phyloP scores from a whole-genome alignment of 2,329 filamentous ascomycete genomes.

The Colletotrichum sp. region DNA sequence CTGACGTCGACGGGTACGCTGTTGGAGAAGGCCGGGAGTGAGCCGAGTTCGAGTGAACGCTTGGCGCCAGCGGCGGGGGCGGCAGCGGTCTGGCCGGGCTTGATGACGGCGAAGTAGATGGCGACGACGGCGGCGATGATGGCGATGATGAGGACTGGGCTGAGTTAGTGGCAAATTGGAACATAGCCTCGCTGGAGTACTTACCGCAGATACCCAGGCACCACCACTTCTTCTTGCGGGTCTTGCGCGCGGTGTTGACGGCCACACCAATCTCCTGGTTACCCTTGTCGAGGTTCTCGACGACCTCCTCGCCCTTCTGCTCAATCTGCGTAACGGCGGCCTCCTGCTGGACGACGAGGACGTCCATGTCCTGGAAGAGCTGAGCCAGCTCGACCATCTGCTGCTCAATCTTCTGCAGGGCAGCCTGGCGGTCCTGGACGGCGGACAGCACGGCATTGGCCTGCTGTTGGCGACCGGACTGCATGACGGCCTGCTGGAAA shows the following conservation, averaged over 20 bases:
- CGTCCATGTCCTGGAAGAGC: conserved; percentile 89
- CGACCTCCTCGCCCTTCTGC: conserved; percentile 83
- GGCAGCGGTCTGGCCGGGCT: conserved; percentile 24
- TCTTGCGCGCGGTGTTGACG: conserved; percentile 79
- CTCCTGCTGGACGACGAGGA: conserved; percentile 86
- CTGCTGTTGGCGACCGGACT: conserved; percentile 80
- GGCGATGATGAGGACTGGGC: conserved; percentile 54
- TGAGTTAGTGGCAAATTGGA: conserved; percentile 3
- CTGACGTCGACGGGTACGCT: conserved; percentile 22
- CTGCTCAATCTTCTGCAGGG: conserved; percentile 89
- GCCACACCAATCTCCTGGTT: conserved; percentile 85
- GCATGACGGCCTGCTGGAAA: conserved; percentile 86
- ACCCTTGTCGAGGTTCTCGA: conserved; percentile 82
- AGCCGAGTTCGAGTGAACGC: conserved; percentile 32
- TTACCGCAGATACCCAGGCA: conserved; percentile 77
- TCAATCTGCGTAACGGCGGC: conserved; percentile 81
- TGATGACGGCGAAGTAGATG: conserved; percentile 51
- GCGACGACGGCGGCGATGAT: conserved; percentile 58
- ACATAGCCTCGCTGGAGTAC: conserved; percentile 25
- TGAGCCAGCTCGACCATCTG: conserved; percentile 88
- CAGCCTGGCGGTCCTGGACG: conserved; percentile 82
- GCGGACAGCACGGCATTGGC: conserved; percentile 79
- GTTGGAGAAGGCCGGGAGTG: conserved; percentile 26
- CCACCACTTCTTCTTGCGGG: conserved; percentile 95
- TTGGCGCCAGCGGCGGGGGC: conserved; percentile 23